These are phyloP conservation scores for Clavariopsis aquatica DNA, from an alignment of 495 filamentous ascomycete species.

Conservation along the genomic window DNA sequence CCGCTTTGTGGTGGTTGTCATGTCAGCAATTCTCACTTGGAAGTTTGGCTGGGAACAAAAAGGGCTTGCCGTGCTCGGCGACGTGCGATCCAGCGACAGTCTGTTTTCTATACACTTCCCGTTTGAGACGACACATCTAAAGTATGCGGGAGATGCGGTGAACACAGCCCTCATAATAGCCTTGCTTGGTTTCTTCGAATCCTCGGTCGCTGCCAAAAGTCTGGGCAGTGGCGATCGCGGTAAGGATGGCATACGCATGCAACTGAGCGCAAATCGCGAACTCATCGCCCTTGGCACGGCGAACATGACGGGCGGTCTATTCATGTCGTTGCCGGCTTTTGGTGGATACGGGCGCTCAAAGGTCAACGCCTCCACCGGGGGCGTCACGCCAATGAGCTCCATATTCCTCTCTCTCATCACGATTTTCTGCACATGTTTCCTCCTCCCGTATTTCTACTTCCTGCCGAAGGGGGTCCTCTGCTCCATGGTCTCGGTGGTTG, in stretches of 20 bases:
- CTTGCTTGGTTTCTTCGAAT: constrained; percentile 96
- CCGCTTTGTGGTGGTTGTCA: constrained; percentile 84
- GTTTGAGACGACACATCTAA: constrained; percentile 70
- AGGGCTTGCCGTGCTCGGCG: constrained; percentile 81
- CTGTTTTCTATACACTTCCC: constrained; percentile 84
- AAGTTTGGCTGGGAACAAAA: constrained; percentile 74
- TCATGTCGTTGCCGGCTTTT: constrained; percentile 89
- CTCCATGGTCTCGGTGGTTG: constrained; percentile 93
- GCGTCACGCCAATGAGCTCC: constrained; percentile 88
- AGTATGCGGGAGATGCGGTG: constrained; percentile 82
- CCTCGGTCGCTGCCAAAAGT: constrained; percentile 93
- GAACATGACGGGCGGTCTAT: constrained; percentile 87
- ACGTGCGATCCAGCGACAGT: constrained; percentile 67
- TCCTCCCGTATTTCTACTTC: constrained; percentile 91
- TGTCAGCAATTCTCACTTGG: constrained; percentile 80
- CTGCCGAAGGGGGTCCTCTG: constrained; percentile 95
- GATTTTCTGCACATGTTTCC: constrained; percentile 71
- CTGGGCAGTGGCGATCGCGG: constrained; percentile 56
- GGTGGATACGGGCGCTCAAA: constrained; percentile 96
- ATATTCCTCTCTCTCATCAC: constrained; percentile 82
- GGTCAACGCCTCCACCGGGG: constrained; percentile 88
- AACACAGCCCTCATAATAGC: constrained; percentile 92
- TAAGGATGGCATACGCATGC: constrained; percentile 66
- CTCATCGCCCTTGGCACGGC: constrained; percentile 89
- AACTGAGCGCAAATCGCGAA: constrained; percentile 88